Evolutionary conservation across 768 basidiomycete genomes (phyloP).

Genomic region (Myochromella boudieri): DNA sequence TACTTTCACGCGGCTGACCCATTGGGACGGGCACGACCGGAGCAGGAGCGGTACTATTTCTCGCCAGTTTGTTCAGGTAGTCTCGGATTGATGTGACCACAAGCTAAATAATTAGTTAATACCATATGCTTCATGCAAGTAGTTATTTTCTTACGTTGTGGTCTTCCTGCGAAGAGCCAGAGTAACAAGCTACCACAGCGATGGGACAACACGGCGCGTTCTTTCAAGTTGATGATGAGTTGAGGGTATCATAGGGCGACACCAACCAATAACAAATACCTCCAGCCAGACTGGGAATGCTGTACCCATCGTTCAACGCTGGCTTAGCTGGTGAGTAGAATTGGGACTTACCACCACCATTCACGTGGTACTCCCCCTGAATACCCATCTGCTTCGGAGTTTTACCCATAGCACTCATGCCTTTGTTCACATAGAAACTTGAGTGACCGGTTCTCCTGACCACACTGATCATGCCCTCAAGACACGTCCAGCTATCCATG

Average conservation of each 20-base stretch:
- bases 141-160: constrained; percentile 56
- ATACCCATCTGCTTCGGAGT: constrained; percentile 71
- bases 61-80: constrained; percentile 61
- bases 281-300: constrained; percentile 87
- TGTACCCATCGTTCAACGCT: constrained; percentile 23
- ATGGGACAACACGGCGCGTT: constrained; percentile 85
- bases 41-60: constrained; percentile 31
- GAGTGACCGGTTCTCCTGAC: constrained; percentile 82
- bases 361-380: constrained; percentile 60
- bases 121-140: background rate
- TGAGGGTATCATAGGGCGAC: background rate
- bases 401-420: constrained; percentile 82
- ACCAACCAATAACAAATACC: constrained; percentile 43
- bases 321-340: background rate
- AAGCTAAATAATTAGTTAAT: constrained; percentile 39
- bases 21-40: constrained; percentile 34
- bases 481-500: constrained; percentile 74
- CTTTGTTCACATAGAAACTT: constrained; percentile 84
- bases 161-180: constrained; percentile 79
- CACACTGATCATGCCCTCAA: constrained; percentile 80
- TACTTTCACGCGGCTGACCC: constrained; percentile 25
- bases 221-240: constrained; percentile 32
- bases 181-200: constrained; percentile 75
- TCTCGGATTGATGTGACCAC: constrained; percentile 66
- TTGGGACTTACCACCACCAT: constrained; percentile 74